Conservation (phyloP, 305 asterid species). For the Fraxinus latifolia region DNA sequence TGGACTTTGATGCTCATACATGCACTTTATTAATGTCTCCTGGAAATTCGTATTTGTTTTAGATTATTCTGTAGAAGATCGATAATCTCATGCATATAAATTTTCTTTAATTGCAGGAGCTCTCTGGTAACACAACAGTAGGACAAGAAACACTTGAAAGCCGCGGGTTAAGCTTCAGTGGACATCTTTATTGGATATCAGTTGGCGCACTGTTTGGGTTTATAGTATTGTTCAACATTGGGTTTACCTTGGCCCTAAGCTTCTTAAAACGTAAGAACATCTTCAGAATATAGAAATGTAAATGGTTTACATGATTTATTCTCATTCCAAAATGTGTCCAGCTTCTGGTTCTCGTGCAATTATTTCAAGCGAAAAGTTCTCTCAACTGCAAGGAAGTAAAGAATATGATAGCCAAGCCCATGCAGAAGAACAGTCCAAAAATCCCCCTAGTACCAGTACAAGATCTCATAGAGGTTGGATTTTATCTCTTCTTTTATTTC, state of each 20-base stretch:
- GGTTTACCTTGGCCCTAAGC: constrained; percentile 53
- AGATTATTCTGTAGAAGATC: constrained; percentile 24
- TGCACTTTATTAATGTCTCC: background rate
- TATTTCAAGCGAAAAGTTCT: constrained; percentile 38
- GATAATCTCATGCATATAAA: constrained; percentile 1
- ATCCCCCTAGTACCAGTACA: background rate
- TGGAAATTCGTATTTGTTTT: background rate
- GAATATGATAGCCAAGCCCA: constrained; percentile 1
- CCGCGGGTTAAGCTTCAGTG: constrained; percentile 55
- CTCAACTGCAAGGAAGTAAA: constrained; percentile 24
- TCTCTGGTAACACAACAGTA: constrained; percentile 40
- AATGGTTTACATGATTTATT: background rate
- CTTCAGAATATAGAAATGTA: background rate
- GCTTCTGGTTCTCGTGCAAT: constrained; percentile 46
- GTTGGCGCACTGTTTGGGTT: constrained; percentile 55
- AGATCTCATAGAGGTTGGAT: constrained; percentile 22
- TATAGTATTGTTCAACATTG: constrained; percentile 50
- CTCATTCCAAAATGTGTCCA: constrained; percentile 17
- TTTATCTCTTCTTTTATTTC: background rate
- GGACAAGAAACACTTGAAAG: constrained; percentile 54
- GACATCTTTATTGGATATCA: constrained; percentile 50
- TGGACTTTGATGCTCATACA: constrained; percentile 13
- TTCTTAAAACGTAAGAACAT: constrained; percentile 48
- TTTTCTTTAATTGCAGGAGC: constrained; percentile 12
- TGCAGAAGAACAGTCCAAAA: constrained; percentile 16